phyloP scores from a whole-genome alignment of 1,284 basidiomycete species.

The Pascua guehoae region DNA sequence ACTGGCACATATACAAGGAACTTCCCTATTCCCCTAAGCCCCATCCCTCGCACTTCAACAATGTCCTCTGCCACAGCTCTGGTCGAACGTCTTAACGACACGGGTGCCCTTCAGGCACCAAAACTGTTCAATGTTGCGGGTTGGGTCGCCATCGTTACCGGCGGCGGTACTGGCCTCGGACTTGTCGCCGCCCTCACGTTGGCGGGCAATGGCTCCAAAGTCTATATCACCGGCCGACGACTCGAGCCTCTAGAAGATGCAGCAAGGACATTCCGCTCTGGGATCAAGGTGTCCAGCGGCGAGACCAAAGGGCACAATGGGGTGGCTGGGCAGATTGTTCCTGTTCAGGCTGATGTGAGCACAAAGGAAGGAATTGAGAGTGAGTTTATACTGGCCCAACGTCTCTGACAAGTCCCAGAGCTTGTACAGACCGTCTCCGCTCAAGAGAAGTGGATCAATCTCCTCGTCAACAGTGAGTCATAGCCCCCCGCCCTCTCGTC shows the following conservation, averaged over 20 bases:
- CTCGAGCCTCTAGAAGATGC: conserved; percentile 35
- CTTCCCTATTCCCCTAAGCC: too few relatives aligned
- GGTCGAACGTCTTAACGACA: conserved; percentile 6
- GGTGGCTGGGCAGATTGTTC: conserved; percentile 10
- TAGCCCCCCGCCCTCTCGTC: not conserved
- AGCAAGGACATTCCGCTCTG: conserved; percentile 3
- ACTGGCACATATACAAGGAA: too few relatives aligned
- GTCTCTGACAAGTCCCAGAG: conserved; percentile 9
- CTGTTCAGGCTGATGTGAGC: conserved; percentile 1
- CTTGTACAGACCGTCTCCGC: conserved; percentile 1
- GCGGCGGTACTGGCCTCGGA: conserved; percentile 37
- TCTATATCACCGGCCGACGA: conserved; percentile 48
- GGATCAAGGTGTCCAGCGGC: not conserved
- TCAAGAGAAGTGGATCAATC: conserved; percentile 10
- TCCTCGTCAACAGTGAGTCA: conserved; percentile 14
- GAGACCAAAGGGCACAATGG: not conserved
- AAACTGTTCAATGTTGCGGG: conserved; percentile 27
- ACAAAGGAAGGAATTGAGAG: conserved; percentile 4
- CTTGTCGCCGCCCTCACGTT: conserved; percentile 38
- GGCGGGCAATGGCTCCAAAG: conserved; percentile 44
- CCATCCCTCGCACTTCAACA: too few relatives aligned
- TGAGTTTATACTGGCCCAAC: not conserved
- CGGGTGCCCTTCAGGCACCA: conserved; percentile 16
- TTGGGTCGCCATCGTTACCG: conserved; percentile 30
- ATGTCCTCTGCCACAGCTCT: conserved; percentile 1